A percentile compares a stretch with the other conserved stretches of the same genome.
phyloP scores from a whole-genome alignment of 768 basidiomycete genomes.

The Tricholoma matsutake region DNA sequence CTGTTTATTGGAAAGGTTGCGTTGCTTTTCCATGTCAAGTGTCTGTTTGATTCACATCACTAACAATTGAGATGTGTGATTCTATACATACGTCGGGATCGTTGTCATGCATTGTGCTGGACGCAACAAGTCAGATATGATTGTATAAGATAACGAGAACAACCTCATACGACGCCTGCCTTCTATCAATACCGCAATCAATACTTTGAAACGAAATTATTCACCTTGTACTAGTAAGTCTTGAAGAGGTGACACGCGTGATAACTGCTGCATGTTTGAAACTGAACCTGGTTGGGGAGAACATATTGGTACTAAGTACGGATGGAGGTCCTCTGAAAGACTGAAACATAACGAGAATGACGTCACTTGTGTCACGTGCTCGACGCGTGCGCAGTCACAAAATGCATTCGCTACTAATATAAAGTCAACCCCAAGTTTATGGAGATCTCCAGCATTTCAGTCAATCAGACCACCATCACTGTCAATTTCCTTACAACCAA shows the following conservation, averaged over 20 bases:
- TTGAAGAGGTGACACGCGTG: neutral
- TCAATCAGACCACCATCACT: too few relatives aligned
- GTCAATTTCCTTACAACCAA: neutral
- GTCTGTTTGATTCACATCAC: conserved; percentile 27
- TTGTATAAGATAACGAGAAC: conserved; percentile 3
- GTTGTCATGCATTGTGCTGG: conserved; percentile 58
- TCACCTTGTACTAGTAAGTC: conserved; percentile 24
- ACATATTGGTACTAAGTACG: too few relatives aligned
- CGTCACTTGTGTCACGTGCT: neutral
- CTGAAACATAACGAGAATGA: conserved; percentile 15
- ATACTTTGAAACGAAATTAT: conserved; percentile 1
- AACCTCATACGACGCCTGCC: conserved; percentile 25
- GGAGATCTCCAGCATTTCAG: too few relatives aligned
- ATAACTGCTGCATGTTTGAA: conserved; percentile 3
- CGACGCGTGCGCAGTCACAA: too few relatives aligned
- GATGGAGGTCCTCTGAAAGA: conserved; percentile 7
- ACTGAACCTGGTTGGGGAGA: neutral
- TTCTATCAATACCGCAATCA: neutral
- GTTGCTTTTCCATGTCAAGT: conserved; percentile 50
- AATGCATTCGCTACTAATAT: too few relatives aligned
- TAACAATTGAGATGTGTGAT: neutral
- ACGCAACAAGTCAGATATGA: conserved; percentile 11
- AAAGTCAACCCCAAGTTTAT: too few relatives aligned
- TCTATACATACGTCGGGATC: conserved; percentile 43
- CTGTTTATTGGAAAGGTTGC: conserved; percentile 43